Evolutionary conservation across 78 protist genomes (phyloP), one percentile per base, ranked within the genome.

Genomic region (Dictyostelium capitatum): DNA sequence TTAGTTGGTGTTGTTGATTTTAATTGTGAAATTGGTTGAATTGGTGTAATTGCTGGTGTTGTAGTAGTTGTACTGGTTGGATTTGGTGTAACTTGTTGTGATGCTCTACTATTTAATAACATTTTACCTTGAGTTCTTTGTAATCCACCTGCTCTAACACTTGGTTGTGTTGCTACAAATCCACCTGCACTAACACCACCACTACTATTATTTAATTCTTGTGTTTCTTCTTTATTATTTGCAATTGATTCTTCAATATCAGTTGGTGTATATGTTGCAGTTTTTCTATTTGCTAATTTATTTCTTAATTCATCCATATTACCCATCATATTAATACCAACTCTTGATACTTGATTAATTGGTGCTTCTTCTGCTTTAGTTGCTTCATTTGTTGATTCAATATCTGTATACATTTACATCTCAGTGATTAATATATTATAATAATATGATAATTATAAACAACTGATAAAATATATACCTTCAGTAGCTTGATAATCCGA

Each of bases 401-500:
- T 50, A 73, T 73, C 79, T 57, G 12, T 53, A 51, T 2, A 51
- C 14, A 51, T 51, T 14, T 1, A 51, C 14, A 7, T 8, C 9
- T 51, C n/a, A n/a, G n/a, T n/a, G n/a, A n/a, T n/a, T n/a, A n/a
- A n/a, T n/a, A n/a, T n/a, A n/a, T n/a, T n/a, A n/a, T n/a, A n/a
- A n/a, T n/a, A n/a, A n/a, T n/a, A 10, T 7, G 70, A 15, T 62
- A 62, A 17, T 6, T 62, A 62, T 6, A 62, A 20, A 62, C n/a
- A n/a, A n/a, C n/a, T n/a, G n/a, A n/a, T n/a, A 48, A 48, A 48
- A 48, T 48, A 48, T 79, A 8, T 83, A 83, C 90, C 90, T 46
- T 73, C 93, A 7, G 56, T 47, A 37, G 72, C 46, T 77, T 87
- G 93, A 77, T 77, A 87, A 28, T 87, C 84, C 9, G 50, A 25